Conservation (phyloP, 2,329 filamentous ascomycete species). For the Teratosphaeriaceae sp. region DNA sequence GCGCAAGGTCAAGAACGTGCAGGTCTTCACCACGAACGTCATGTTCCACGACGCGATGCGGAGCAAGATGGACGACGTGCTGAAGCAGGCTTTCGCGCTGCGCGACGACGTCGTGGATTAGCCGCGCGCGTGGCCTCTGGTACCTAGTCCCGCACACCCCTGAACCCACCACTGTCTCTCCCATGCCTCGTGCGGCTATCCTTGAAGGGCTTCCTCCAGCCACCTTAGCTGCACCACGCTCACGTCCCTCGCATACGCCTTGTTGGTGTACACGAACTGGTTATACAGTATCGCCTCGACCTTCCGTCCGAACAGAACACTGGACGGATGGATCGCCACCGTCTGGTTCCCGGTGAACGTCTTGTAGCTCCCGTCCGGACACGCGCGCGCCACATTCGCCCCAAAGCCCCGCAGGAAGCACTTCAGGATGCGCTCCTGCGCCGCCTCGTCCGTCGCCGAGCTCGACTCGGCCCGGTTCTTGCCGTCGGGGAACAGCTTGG, state of each 20-base stretch:
- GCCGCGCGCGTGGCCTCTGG: too few relatives aligned
- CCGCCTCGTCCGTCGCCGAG: slow-evolving; percentile 30
- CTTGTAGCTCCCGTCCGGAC: slow-evolving; percentile 55
- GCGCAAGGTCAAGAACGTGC: slow-evolving; percentile 64
- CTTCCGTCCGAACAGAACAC: slow-evolving; percentile 53
- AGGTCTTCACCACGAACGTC: slow-evolving; percentile 76
- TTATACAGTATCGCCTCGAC: slow-evolving; percentile 59
- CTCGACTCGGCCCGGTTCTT: slow-evolving; percentile 9
- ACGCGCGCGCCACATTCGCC: slow-evolving; percentile 53
- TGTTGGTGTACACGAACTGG: slow-evolving; percentile 60
- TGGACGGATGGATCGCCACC: slow-evolving; percentile 57
- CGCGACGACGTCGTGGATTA: slow-evolving; percentile 62
- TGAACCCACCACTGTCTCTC: too few relatives aligned
- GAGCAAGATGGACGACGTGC: slow-evolving; percentile 65
- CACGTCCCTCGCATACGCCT: slow-evolving; percentile 56
- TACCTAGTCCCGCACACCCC: too few relatives aligned
- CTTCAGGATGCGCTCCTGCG: slow-evolving; percentile 47
- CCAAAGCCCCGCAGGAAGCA: slow-evolving; percentile 54
- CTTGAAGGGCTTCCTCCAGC: slow-evolving; percentile 38
- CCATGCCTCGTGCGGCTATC: neutral
- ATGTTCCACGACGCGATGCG: slow-evolving; percentile 83
- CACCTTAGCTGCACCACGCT: slow-evolving; percentile 57
- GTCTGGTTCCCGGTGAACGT: slow-evolving; percentile 56
- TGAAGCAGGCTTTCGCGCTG: slow-evolving; percentile 68
- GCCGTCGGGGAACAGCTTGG: slow-evolving; percentile 24